These are phyloP conservation scores for Suillus weaverae DNA, from an alignment of 768 basidiomycete genomes.

Conservation along the genomic window DNA sequence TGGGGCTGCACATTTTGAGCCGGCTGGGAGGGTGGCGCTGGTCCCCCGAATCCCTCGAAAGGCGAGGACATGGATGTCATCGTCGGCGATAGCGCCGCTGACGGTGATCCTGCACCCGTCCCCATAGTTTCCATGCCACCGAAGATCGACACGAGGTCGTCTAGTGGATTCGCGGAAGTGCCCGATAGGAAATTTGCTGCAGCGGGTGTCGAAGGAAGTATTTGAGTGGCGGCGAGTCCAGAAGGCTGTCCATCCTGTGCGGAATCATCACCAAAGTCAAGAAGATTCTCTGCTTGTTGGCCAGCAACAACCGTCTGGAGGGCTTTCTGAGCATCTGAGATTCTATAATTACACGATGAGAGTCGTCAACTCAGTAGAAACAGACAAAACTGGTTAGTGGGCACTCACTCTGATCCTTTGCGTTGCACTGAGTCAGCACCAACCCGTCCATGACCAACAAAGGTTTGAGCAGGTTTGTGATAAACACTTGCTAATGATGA, in stretches of 20 bases:
- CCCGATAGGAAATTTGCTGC: slow-evolving; percentile 74
- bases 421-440: slow-evolving; percentile 77
- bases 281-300: slow-evolving; percentile 90
- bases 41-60: slow-evolving; percentile 21
- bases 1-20: slow-evolving; percentile 33
- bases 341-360: slow-evolving; percentile 29
- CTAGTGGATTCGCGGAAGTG: slow-evolving; percentile 84
- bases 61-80: slow-evolving; percentile 10
- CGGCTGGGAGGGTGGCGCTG: slow-evolving; percentile 11
- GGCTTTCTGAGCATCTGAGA: slow-evolving; percentile 75
- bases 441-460: slow-evolving; percentile 88
- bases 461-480: slow-evolving; percentile 95
- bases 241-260: slow-evolving; percentile 63
- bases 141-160: slow-evolving; percentile 93
- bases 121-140: slow-evolving; percentile 47
- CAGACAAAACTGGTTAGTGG: slow-evolving; percentile 6
- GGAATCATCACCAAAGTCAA: slow-evolving; percentile 86
- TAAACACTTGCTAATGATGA: slow-evolving; percentile 92
- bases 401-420: slow-evolving; percentile 58
- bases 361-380: not conserved
- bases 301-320: slow-evolving; percentile 90
- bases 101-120: slow-evolving; percentile 13
- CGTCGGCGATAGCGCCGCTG: slow-evolving; percentile 16
- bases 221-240: slow-evolving; percentile 75
- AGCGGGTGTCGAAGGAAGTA: slow-evolving; percentile 69